phyloP scores from a whole-genome alignment of 208 protist species.

The Trypanosoma rangeli region DNA sequence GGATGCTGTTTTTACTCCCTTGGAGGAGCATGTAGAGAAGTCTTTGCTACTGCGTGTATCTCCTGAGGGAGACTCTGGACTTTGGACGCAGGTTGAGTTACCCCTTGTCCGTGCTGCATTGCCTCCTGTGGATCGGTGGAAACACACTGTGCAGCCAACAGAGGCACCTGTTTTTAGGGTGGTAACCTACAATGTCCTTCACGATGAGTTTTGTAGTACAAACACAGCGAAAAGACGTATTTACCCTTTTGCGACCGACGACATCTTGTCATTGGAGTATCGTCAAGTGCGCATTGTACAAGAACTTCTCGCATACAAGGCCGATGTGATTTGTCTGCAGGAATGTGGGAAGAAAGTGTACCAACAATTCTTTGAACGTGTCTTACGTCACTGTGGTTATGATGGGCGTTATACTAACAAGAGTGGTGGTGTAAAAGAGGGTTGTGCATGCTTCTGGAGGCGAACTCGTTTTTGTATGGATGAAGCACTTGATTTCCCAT shows the following conservation, averaged over 20 bases:
- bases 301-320: constrained; percentile 81
- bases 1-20: constrained; percentile 51
- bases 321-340: constrained; percentile 85
- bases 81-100: constrained; percentile 71
- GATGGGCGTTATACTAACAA: constrained; percentile 83
- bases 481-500: constrained; percentile 33
- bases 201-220: constrained; percentile 85
- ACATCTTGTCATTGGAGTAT: constrained; percentile 64
- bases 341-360: constrained; percentile 88
- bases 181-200: constrained; percentile 91
- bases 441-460: constrained; percentile 69
- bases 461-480: constrained; percentile 50
- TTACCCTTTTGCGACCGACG: constrained; percentile 86
- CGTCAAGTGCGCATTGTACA: constrained; percentile 74
- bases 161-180: constrained; percentile 69
- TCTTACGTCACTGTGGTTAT: constrained; percentile 59
- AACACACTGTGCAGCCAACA: constrained; percentile 35
- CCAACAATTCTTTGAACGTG: constrained; percentile 59
- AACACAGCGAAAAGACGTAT: constrained; percentile 60
- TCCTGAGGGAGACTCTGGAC: constrained; percentile 32
- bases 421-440: constrained; percentile 66
- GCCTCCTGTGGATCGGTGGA: constrained; percentile 60
- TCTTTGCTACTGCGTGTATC: constrained; percentile 59
- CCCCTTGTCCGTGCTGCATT: constrained; percentile 43
- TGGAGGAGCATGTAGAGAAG: constrained; percentile 47